These are phyloP conservation scores for Kazachstania viticola DNA, from an alignment of 805 yeast species.

Conservation along the genomic window DNA sequence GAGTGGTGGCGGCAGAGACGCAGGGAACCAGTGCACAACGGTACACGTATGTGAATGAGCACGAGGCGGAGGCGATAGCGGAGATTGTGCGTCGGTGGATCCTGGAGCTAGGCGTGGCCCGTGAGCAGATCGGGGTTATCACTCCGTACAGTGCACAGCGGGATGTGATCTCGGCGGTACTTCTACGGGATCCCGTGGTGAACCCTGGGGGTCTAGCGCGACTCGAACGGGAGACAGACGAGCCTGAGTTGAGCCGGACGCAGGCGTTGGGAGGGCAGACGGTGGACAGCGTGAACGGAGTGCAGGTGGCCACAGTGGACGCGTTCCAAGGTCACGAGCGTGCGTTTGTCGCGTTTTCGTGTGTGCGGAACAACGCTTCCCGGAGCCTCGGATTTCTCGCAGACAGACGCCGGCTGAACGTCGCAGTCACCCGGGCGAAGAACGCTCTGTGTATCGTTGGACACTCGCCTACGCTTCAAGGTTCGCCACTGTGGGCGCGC, in stretches of 20 bases:
- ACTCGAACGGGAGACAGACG: conserved; percentile 39
- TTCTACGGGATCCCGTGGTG: conserved; percentile 40
- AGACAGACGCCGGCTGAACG: conserved; percentile 55
- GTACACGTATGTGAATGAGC: conserved; percentile 44
- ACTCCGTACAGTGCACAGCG: conserved; percentile 74
- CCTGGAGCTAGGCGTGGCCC: conserved; percentile 39
- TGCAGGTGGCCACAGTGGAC: conserved; percentile 55
- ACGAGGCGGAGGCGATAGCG: conserved; percentile 41
- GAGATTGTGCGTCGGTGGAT: conserved; percentile 39
- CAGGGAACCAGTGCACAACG: conserved; percentile 35
- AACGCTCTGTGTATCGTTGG: conserved; percentile 53
- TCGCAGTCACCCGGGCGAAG: conserved; percentile 62
- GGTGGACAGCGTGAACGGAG: conserved; percentile 30
- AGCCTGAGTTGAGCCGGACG: too few species aligned
- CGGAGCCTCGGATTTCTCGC: conserved; percentile 49
- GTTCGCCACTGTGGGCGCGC: too few species aligned
- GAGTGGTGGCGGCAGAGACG: conserved; percentile 29
- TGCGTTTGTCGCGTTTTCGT: conserved; percentile 64
- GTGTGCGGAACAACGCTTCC: conserved; percentile 57
- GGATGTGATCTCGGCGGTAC: conserved; percentile 41
- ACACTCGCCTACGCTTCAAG: too few species aligned
- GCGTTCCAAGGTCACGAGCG: conserved; percentile 91
- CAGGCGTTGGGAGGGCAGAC: too few species aligned
- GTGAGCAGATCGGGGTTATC: conserved; percentile 48
- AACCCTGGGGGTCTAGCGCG: conserved; percentile 43